Percentiles rank a stretch among this genome's conserved stretches.
Evolutionary conservation across 768 basidiomycete species (phyloP).

Genomic region (Boletus reticuloceps): DNA sequence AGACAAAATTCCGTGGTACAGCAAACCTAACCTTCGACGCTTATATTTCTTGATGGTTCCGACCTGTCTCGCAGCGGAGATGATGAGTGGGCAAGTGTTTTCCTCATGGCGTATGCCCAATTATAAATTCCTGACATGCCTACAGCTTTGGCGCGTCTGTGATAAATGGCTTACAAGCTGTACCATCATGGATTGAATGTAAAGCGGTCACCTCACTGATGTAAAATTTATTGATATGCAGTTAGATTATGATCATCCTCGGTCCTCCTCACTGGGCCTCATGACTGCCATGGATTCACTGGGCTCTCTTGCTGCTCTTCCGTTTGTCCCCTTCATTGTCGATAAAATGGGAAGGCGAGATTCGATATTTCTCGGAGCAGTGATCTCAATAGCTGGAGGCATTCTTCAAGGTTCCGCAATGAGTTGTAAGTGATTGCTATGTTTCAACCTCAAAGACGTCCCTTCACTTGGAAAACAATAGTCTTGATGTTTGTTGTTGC

Average conservation of each 20-base stretch:
- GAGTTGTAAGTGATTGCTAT: conserved; percentile 2
- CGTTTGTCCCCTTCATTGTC: conserved; percentile 26
- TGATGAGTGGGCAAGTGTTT: conserved; percentile 5
- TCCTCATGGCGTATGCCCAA: background rate
- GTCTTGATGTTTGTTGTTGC: background rate
- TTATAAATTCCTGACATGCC: background rate
- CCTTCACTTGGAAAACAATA: background rate
- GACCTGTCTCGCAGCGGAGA: conserved; percentile 15
- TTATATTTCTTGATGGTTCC: conserved; percentile 58
- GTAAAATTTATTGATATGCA: background rate
- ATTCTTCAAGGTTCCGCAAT: conserved; percentile 10
- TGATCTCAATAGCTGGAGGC: conserved; percentile 3
- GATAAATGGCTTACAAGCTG: conserved; percentile 62
- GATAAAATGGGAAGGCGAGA: conserved; percentile 9
- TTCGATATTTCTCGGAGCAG: conserved; percentile 7
- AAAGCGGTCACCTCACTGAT: conserved; percentile 7
- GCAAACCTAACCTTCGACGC: conserved; percentile 53
- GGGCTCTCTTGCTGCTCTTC: conserved; percentile 51
- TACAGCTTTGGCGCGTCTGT: conserved; percentile 40
- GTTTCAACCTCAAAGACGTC: too few species aligned
- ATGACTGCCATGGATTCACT: conserved; percentile 59
- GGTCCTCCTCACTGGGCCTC: conserved; percentile 50
- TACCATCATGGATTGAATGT: conserved; percentile 56
- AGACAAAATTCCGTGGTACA: conserved; percentile 55
- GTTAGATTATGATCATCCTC: conserved; percentile 52